Evolutionary conservation across 768 basidiomycete species (phyloP), one percentile per base, ranked within the genome.

Genomic region (Boletus tomentosulus): DNA sequence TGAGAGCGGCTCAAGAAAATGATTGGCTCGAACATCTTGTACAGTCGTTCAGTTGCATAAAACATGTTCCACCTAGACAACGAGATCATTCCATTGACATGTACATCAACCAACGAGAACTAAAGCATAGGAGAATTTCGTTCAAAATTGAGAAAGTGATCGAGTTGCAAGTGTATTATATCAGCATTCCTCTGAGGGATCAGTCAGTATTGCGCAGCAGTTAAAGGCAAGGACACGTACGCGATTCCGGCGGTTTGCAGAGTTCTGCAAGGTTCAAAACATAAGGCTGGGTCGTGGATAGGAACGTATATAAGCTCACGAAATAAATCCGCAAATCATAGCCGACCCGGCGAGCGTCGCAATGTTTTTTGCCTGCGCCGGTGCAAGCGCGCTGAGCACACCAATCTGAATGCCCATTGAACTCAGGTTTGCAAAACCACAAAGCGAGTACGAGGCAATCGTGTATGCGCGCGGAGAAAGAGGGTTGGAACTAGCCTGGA

Each of bases 361-460:
- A 61, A 96, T 94, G 57, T 80, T 73, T 63, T 81, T 87, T 51
- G 79, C 76, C 56, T 85, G 81, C 24, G 85, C 75, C 4, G 87
- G 87, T 22, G 87, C 87, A 27, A 89, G 75, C 24, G 85, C 83
- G 45, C 77, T 74, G 46, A 89, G 75, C 65, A 89, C 87, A 63
- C 87, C 87, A 55, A 89, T 82, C 68, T 93, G 89, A 60, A 95
- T 92, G 64, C 92, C 93, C 25, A 93, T 75, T 7, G 89, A 89
- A 51, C 87, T 83, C 43, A 92, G 75, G 67, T 95, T 95, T 55
- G 90, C 90, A 64, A 96, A 96, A 10, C 94, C 94, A 69, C 92
- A 94, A 15, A 95, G 83, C 15, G 87, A 86, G 67, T 94, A 96
- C 33, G 87, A 84, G 13, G 87, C 84, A 60, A 95, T 93, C 49